Conservation (phyloP, 2,329 filamentous ascomycete species). For the Clonostachys rhizophaga region DNA sequence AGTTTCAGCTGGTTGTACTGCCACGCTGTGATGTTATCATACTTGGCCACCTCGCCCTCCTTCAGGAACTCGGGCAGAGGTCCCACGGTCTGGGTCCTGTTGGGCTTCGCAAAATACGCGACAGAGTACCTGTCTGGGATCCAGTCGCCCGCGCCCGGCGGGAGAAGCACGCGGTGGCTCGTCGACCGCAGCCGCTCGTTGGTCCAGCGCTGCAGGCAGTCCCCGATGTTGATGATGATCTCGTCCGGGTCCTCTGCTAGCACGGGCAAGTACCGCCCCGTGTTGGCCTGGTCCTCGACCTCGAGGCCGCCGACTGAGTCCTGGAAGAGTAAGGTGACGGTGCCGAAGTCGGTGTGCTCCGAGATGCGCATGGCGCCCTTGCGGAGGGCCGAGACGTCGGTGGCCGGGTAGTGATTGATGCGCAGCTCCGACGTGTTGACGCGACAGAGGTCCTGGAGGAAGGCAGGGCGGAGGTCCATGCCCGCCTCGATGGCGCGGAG, state of each 20-base stretch:
- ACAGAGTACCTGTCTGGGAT: slow-evolving; percentile 12
- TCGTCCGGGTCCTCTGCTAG: slow-evolving; percentile 12
- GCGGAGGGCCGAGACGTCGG: slow-evolving; percentile 13
- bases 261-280: slow-evolving; percentile 15
- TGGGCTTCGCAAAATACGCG: slow-evolving; percentile 19
- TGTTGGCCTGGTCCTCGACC: slow-evolving; percentile 15
- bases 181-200: slow-evolving; percentile 23
- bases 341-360: slow-evolving; percentile 24
- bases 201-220: slow-evolving; percentile 30
- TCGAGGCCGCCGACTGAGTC: slow-evolving; percentile 15
- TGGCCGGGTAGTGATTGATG: slow-evolving; percentile 1
- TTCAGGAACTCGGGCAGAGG: background rate
- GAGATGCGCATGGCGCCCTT: slow-evolving; percentile 17
- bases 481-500: slow-evolving; percentile 1
- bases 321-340: slow-evolving; percentile 19
- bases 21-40: background rate
- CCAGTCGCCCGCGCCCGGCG: slow-evolving; percentile 5
- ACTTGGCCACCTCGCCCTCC: background rate
- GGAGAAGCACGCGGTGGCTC: slow-evolving; percentile 21
- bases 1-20: slow-evolving; percentile 1
- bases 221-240: slow-evolving; percentile 32
- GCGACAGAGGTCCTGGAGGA: slow-evolving; percentile 1
- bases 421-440: slow-evolving; percentile 1
- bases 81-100: slow-evolving; percentile 9
- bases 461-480: background rate